Conservation (phyloP, 2,329 filamentous ascomycete genomes). For the Fusarium sp. region DNA sequence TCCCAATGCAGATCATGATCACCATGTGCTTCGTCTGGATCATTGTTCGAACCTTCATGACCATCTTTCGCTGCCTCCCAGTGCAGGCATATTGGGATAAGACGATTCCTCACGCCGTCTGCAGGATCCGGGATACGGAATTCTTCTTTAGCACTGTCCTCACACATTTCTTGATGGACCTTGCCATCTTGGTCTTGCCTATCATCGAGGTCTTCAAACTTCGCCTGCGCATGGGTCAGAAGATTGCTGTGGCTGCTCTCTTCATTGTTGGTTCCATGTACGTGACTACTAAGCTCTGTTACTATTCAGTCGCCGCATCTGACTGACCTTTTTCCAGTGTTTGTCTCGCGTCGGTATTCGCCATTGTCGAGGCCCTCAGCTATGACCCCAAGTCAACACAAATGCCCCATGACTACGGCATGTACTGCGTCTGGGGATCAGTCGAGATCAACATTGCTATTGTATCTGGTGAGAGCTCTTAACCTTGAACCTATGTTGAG, state of each 20-base stretch:
- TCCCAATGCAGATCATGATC: slow-evolving; percentile 44
- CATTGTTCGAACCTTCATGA: slow-evolving; percentile 10
- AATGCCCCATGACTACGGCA: slow-evolving; percentile 27
- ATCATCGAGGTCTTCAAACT: slow-evolving; percentile 33
- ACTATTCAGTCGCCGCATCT: rapidly evolving
- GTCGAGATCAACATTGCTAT: slow-evolving; percentile 41
- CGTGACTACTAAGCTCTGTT: rapidly evolving
- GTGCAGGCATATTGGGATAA: neutral
- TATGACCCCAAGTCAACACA: slow-evolving; percentile 27
- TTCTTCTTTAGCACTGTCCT: slow-evolving; percentile 2
- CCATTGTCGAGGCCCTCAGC: slow-evolving; percentile 15
- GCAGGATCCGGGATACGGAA: neutral
- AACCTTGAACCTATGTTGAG: too few relatives aligned
- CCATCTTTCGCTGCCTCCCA: neutral
- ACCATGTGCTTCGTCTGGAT: slow-evolving; percentile 42
- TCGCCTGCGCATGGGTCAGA: slow-evolving; percentile 10
- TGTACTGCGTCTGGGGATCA: slow-evolving; percentile 31
- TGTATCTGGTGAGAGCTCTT: slow-evolving; percentile 23
- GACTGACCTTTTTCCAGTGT: slow-evolving; percentile 10
- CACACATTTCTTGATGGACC: slow-evolving; percentile 8
- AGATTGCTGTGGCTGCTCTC: slow-evolving; percentile 17
- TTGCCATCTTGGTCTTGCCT: slow-evolving; percentile 13
- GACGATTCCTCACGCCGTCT: neutral
- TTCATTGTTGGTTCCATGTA: slow-evolving; percentile 29
- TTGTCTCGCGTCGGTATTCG: slow-evolving; percentile 32